These are phyloP conservation scores for Saitozyma sp. DNA, from an alignment of 768 basidiomycete genomes.

Conservation along the genomic window DNA sequence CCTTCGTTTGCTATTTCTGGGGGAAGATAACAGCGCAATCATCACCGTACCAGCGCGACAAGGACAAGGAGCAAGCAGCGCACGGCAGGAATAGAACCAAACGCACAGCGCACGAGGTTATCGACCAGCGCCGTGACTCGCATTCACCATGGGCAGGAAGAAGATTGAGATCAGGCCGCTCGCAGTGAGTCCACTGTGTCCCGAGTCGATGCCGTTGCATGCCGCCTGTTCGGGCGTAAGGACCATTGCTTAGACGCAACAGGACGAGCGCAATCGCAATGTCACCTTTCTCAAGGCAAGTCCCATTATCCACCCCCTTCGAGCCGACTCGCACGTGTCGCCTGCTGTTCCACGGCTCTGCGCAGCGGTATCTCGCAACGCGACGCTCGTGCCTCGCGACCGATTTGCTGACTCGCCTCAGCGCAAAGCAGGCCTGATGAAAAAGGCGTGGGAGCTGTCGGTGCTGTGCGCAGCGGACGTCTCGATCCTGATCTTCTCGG, in stretches of 20 bases:
- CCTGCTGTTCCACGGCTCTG: not conserved
- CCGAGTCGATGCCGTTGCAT: not conserved
- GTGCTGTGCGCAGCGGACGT: constrained; percentile 51
- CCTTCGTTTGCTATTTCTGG: no score
- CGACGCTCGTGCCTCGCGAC: not conserved
- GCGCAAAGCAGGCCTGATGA: constrained; percentile 52
- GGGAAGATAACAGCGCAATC: no score
- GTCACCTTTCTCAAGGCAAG: constrained; percentile 52
- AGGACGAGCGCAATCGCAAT: constrained; percentile 52
- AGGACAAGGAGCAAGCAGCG: no score
- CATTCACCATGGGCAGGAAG: constrained; percentile 44
- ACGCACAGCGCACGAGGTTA: no score
- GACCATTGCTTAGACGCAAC: not conserved
- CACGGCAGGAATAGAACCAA: no score
- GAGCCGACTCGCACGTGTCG: not conserved
- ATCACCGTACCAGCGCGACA: no score
- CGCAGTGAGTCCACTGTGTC: constrained; percentile 31
- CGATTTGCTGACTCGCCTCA: constrained; percentile 8
- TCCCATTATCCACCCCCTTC: not conserved
- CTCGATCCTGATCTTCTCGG: constrained; percentile 49
- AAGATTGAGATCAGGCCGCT: constrained; percentile 51
- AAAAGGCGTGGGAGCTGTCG: constrained; percentile 53
- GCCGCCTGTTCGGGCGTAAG: not conserved
- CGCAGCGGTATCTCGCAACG: not conserved
- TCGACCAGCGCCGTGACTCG: no score